Percentiles rank a stretch among this genome's conserved stretches.
Evolutionary conservation across 345 rosid genomes (phyloP).

Genomic region (Aquilaria yunnanensis): DNA sequence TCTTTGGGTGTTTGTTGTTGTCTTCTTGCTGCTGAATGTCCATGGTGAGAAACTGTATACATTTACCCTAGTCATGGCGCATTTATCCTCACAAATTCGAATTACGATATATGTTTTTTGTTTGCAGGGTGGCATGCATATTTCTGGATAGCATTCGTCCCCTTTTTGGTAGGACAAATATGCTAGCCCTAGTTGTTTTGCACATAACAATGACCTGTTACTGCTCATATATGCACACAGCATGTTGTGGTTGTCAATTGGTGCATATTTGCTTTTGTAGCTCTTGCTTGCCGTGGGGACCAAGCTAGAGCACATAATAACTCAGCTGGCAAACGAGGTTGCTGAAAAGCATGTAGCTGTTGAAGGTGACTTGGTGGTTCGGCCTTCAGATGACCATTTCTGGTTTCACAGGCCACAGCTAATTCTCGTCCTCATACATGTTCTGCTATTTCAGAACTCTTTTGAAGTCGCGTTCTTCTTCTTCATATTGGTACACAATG

Average conservation of each 20-base stretch:
- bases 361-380: constrained; percentile 63
- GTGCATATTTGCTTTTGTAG: constrained; percentile 19
- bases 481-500: constrained; percentile 53
- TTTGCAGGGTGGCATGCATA: constrained; percentile 79
- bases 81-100: too few relatives aligned
- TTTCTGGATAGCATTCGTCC: constrained; percentile 74
- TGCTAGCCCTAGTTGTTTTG: too few relatives aligned
- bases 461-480: constrained; percentile 83
- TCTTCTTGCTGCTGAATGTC: constrained; percentile 74
- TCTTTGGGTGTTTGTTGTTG: constrained; percentile 76
- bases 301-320: constrained; percentile 70
- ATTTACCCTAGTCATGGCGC: too few relatives aligned
- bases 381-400: constrained; percentile 75
- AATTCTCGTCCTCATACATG: constrained; percentile 60
- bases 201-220: background rate
- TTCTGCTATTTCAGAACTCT: constrained; percentile 81
- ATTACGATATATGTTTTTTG: background rate
- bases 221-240: background rate
- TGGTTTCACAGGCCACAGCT: constrained; percentile 62
- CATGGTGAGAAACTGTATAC: constrained; percentile 29
- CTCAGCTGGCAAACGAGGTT: constrained; percentile 61
- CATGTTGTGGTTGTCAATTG: background rate
- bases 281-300: constrained; percentile 75
- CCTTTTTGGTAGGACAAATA: constrained; percentile 47
- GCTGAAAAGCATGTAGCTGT: constrained; percentile 66